phyloP scores from a whole-genome alignment of 805 yeast genomes.

The Ogataea glucozyma region DNA sequence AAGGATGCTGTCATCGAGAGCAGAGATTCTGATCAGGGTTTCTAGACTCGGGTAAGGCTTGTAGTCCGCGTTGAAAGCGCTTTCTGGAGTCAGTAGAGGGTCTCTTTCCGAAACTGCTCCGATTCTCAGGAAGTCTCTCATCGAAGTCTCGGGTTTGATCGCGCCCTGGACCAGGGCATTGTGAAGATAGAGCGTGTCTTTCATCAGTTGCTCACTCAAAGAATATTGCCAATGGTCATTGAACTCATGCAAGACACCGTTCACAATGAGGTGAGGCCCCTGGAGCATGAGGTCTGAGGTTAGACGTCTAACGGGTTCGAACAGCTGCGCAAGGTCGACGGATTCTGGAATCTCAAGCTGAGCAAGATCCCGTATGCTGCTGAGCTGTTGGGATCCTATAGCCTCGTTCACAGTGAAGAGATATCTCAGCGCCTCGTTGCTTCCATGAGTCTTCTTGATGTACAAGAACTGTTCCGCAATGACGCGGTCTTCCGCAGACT shows the following conservation, averaged over 20 bases:
- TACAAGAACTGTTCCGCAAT: slow-evolving; percentile 30
- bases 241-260: slow-evolving; percentile 68
- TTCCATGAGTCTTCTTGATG: slow-evolving; percentile 20
- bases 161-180: slow-evolving; percentile 28
- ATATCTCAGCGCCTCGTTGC: slow-evolving; percentile 26
- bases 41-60: slow-evolving; percentile 12
- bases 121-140: slow-evolving; percentile 45
- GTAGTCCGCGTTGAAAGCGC: slow-evolving; percentile 23
- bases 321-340: slow-evolving; percentile 16
- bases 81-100: slow-evolving; percentile 51
- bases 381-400: slow-evolving; percentile 1
- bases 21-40: slow-evolving; percentile 3
- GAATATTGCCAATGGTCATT: slow-evolving; percentile 53
- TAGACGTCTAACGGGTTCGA: slow-evolving; percentile 29
- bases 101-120: slow-evolving; percentile 48
- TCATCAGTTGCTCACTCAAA: slow-evolving; percentile 51
- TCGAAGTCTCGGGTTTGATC: slow-evolving; percentile 29
- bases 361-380: slow-evolving; percentile 1
- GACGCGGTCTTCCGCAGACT: slow-evolving; percentile 24
- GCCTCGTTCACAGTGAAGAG: slow-evolving; percentile 23
- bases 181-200: slow-evolving; percentile 48
- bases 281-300: slow-evolving; percentile 41
- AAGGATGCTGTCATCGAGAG: not conserved
- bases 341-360: slow-evolving; percentile 13
- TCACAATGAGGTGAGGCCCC: slow-evolving; percentile 57